Evolutionary conservation across 345 rosid genomes (phyloP).

Genomic region (Eucalyptus tenuipes): DNA sequence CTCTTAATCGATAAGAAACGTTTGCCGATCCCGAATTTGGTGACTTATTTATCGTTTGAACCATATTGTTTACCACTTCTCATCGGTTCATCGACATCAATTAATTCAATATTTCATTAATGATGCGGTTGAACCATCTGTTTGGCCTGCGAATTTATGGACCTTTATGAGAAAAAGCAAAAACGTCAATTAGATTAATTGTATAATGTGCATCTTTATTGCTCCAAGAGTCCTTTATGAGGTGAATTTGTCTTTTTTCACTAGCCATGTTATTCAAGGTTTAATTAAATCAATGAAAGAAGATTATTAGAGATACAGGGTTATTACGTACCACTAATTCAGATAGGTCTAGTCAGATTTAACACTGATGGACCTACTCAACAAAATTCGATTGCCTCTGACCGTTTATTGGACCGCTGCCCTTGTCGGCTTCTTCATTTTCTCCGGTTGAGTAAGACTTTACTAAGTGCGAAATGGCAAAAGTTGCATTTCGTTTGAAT

Average conservation of each 20-base stretch:
- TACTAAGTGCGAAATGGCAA: neutral
- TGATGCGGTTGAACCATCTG: neutral
- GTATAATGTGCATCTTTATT: neutral
- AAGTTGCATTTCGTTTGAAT: neutral
- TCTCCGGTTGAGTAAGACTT: neutral
- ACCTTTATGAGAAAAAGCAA: neutral
- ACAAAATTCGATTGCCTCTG: neutral
- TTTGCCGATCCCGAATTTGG: neutral
- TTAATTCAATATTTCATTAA: neutral
- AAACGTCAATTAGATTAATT: neutral
- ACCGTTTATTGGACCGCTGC: neutral
- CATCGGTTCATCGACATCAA: neutral
- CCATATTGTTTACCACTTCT: neutral
- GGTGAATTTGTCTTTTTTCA: neutral
- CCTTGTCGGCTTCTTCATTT: neutral
- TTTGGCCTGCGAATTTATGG: neutral
- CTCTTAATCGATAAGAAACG: neutral
- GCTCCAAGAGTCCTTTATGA: neutral
- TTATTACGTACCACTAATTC: neutral
- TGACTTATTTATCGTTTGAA: neutral
- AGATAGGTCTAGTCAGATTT: neutral
- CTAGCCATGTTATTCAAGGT: neutral
- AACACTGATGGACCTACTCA: neutral
- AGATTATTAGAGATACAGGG: neutral
- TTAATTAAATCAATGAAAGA: neutral